Conservation (phyloP, 805 yeast genomes). For the Saturnispora silvae region DNA sequence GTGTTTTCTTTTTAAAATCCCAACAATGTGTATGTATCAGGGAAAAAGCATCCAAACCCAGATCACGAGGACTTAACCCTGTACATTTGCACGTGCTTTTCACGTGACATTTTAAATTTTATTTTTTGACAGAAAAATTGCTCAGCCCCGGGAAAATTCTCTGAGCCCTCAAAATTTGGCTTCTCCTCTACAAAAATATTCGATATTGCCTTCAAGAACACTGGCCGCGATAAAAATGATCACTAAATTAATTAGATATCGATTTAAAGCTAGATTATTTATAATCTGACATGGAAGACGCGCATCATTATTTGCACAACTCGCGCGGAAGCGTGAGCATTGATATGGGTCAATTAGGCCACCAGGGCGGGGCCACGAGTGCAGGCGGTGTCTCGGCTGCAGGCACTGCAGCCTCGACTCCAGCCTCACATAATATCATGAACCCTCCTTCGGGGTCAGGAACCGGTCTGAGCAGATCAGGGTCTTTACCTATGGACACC, state of each 20-base stretch:
- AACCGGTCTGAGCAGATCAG: neutral
- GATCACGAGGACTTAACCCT: constrained; percentile 6
- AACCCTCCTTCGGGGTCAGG: neutral
- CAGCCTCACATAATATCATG: neutral
- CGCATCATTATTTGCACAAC: constrained; percentile 11
- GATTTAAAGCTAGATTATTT: no score
- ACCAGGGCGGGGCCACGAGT: neutral
- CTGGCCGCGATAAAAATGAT: no score
- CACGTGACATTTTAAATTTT: constrained; percentile 2
- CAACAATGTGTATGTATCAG: no score
- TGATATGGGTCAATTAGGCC: constrained; percentile 10
- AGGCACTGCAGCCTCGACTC: neutral
- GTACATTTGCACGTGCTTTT: neutral
- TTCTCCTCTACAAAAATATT: no score
- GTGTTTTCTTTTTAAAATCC: no score
- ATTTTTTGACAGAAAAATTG: neutral
- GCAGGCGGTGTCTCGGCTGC: neutral
- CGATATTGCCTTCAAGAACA: no score
- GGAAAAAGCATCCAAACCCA: no score
- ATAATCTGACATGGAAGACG: constrained; percentile 4
- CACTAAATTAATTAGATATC: no score
- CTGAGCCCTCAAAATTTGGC: no score
- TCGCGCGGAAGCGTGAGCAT: constrained; percentile 10
- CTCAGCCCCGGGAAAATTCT: no score
- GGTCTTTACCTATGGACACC: neutral